Evolutionary conservation across 2,329 filamentous ascomycete species (phyloP).

Genomic region (Salinomyces thailandicus): DNA sequence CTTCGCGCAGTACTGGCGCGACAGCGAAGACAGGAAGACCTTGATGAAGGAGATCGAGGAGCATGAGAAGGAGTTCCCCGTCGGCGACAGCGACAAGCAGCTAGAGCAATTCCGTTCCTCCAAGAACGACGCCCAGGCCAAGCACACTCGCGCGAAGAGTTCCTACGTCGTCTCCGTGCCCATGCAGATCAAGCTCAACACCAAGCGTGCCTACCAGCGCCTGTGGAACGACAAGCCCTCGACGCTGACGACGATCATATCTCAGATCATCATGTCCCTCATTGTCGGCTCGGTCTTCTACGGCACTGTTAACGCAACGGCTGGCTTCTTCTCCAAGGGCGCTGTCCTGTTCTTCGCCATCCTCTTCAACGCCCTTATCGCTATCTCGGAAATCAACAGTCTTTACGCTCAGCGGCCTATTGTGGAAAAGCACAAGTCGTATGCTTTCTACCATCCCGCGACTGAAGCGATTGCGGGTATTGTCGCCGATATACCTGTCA

Average conservation of each 20-base stretch:
- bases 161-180: constrained; percentile 47
- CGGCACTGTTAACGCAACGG: constrained; percentile 39
- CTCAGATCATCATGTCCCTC: constrained; percentile 46
- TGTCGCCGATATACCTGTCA: constrained; percentile 47
- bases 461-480: constrained; percentile 46
- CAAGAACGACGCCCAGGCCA: constrained; percentile 43
- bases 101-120: constrained; percentile 37
- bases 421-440: constrained; percentile 37
- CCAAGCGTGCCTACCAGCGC: constrained; percentile 40
- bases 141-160: constrained; percentile 44
- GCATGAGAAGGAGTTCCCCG: constrained; percentile 39
- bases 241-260: constrained; percentile 36
- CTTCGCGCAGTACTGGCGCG: constrained; percentile 46
- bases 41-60: constrained; percentile 41
- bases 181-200: constrained; percentile 46
- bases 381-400: constrained; percentile 60
- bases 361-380: constrained; percentile 48
- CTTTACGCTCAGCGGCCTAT: constrained; percentile 39
- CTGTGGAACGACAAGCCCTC: constrained; percentile 44
- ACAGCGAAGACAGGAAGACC: constrained; percentile 35
- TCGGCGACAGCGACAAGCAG: constrained; percentile 30
- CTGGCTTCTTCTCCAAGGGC: constrained; percentile 45
- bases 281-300: constrained; percentile 54
- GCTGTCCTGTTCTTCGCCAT: constrained; percentile 51
- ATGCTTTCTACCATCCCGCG: constrained; percentile 29